Evolutionary conservation across 169 alveolate genomes (phyloP).

Genomic region (Plasmodium relictum): DNA sequence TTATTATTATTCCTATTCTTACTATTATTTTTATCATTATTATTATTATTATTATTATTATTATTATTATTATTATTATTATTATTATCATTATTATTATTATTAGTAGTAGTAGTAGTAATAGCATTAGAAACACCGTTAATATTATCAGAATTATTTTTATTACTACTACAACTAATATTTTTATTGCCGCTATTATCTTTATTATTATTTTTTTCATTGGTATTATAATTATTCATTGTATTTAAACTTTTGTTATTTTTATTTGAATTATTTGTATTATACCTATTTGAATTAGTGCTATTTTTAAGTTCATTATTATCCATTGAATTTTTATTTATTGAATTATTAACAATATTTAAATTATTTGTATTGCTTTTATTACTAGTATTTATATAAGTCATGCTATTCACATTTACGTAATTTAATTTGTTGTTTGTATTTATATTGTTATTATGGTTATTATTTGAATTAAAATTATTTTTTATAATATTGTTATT

Average conservation of each 20-base stretch:
- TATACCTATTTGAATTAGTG: slow-evolving; percentile 2
- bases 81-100: no score
- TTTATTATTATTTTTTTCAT: slow-evolving; percentile 21
- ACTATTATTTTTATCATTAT: neutral
- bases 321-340: slow-evolving; percentile 8
- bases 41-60: neutral
- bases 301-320: neutral
- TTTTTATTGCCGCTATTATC: neutral
- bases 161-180: slow-evolving; percentile 11
- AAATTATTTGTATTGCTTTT: neutral
- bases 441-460: neutral
- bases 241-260: slow-evolving; percentile 8
- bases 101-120: no score
- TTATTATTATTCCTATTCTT: slow-evolving; percentile 14
- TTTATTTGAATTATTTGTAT: slow-evolving; percentile 28
- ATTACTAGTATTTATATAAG: slow-evolving; percentile 5
- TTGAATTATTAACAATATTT: slow-evolving; percentile 5
- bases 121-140: no score
- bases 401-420: slow-evolving; percentile 2
- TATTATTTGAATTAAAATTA: neutral
- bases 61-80: neutral
- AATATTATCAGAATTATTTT: neutral
- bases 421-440: slow-evolving; percentile 8
- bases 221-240: slow-evolving; percentile 5
- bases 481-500: slow-evolving; percentile 7